phyloP scores from a whole-genome alignment of 148 eudicot species.

The Talinum fruticosum region DNA sequence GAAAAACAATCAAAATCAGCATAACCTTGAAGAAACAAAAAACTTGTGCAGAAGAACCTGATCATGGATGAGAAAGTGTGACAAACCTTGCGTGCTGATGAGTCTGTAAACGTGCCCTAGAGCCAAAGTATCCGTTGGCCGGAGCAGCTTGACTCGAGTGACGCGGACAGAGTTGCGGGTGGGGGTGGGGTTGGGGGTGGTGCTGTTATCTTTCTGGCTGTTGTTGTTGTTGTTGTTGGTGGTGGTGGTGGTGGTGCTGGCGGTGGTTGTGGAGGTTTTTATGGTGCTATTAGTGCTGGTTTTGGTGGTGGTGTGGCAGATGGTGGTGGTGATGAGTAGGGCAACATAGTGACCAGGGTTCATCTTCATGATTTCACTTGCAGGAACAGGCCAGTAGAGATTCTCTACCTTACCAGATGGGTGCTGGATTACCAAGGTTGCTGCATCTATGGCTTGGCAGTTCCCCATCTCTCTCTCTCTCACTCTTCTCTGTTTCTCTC shows the following conservation, averaged over 20 bases:
- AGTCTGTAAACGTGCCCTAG: slow-evolving; percentile 94
- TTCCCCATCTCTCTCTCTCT: slow-evolving; percentile 65
- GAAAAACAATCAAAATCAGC: neutral
- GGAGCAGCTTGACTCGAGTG: slow-evolving; percentile 81
- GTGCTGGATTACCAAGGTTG: slow-evolving; percentile 70
- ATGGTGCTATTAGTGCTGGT: neutral
- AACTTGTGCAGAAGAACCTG: neutral
- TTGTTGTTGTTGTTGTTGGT: neutral
- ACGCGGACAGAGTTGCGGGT: slow-evolving; percentile 47
- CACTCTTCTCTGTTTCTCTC: slow-evolving; percentile 17
- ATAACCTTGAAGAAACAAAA: neutral
- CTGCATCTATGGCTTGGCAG: slow-evolving; percentile 93
- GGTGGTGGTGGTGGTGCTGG: neutral
- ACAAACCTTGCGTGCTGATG: slow-evolving; percentile 68
- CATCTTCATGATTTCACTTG: slow-evolving; percentile 67
- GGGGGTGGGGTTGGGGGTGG: slow-evolving; percentile 2
- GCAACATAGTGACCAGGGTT: slow-evolving; percentile 95
- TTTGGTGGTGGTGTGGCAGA: slow-evolving; percentile 28
- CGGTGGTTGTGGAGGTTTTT: neutral
- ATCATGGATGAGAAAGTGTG: neutral
- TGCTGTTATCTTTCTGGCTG: neutral
- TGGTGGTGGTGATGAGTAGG: slow-evolving; percentile 81
- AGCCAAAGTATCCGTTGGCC: slow-evolving; percentile 67
- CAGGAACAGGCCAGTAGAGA: slow-evolving; percentile 54
- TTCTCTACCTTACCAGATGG: slow-evolving; percentile 68